A percentile compares a stretch with the other conserved stretches of the same genome.
Conservation (phyloP, 164 flowering plant genomes). For the Malania oleifera region DNA sequence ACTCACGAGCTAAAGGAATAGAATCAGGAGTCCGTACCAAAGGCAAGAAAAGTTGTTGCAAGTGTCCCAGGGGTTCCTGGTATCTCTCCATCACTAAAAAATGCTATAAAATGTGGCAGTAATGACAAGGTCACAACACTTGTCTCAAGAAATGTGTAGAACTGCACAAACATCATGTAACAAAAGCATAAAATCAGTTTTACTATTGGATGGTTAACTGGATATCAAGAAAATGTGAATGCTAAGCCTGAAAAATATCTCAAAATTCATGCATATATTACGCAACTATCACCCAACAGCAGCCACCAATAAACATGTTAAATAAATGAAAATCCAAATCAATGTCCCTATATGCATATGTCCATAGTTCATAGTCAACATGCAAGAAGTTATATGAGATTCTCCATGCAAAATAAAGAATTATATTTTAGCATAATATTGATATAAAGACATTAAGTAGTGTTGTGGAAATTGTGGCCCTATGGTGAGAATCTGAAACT, state of each 20-base stretch:
- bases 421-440: no score
- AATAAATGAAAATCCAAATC: no score
- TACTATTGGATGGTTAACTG: neutral
- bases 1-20: no score
- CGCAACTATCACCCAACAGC: neutral
- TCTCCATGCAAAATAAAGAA: no score
- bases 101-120: slow-evolving; percentile 84
- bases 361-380: no score
- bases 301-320: no score
- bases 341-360: no score
- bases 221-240: neutral
- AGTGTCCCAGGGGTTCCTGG: slow-evolving; percentile 91
- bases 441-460: no score
- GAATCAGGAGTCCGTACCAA: slow-evolving; percentile 73
- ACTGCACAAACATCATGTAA: slow-evolving; percentile 44
- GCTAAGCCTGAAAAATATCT: neutral
- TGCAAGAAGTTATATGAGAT: no score
- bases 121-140: slow-evolving; percentile 75
- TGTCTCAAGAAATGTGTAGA: slow-evolving; percentile 96
- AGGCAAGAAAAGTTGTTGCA: slow-evolving; percentile 93
- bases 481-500: no score
- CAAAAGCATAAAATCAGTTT: neutral
- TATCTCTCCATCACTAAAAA: slow-evolving; percentile 88
- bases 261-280: neutral
- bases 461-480: no score